phyloP scores from a whole-genome alignment of 2,329 filamentous ascomycete genomes.

The Arthroderma sp. region DNA sequence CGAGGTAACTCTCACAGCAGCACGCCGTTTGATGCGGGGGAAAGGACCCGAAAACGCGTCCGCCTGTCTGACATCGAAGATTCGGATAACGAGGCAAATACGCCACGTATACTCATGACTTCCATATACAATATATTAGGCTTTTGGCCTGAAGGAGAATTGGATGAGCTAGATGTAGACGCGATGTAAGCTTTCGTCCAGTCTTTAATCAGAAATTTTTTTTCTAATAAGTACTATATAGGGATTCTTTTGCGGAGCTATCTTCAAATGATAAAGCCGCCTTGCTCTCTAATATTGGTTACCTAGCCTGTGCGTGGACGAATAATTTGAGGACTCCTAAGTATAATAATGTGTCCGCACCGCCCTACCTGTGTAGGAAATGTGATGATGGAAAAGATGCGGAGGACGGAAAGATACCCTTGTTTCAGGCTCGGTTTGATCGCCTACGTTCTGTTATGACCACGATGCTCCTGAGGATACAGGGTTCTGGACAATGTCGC shows the following conservation, averaged over 20 bases:
- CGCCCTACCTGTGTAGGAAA: conserved; percentile 20
- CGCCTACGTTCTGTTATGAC: conserved; percentile 32
- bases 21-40: conserved; percentile 9
- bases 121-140: conserved; percentile 23
- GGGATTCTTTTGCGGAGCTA: conserved; percentile 34
- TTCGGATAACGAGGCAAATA: conserved; percentile 19
- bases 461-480: conserved; percentile 28
- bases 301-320: conserved; percentile 44
- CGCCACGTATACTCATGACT: conserved; percentile 22
- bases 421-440: conserved; percentile 15
- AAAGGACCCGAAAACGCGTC: conserved; percentile 22
- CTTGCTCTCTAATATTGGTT: conserved; percentile 43
- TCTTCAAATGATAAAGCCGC: conserved; percentile 40
- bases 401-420: conserved; percentile 8
- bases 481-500: conserved; percentile 45
- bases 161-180: conserved; percentile 30
- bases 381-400: conserved; percentile 24
- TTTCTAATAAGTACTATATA: conserved; percentile 10
- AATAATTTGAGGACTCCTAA: conserved; percentile 28
- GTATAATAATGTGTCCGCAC: conserved; percentile 14
- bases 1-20: conserved; percentile 4
- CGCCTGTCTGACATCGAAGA: conserved; percentile 23
- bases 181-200: conserved; percentile 34
- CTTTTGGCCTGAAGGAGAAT: conserved; percentile 19
- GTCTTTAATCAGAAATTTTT: not conserved